Base-by-base conservation (phyloP, 768 basidiomycete species). In the Tylopilus felleus region DNA sequence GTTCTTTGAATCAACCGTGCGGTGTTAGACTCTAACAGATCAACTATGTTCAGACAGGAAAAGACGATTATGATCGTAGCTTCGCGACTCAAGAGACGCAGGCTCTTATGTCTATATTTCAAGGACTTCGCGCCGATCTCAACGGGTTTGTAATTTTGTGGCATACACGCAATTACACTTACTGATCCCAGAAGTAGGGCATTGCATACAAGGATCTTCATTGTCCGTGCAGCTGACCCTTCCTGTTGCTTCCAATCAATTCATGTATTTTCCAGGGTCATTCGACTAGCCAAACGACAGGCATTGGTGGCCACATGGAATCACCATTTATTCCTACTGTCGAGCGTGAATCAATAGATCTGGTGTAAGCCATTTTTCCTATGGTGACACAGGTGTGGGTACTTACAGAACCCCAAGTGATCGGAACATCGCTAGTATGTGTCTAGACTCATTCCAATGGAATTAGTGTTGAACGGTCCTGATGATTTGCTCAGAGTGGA, bases 401-500 rank as follows among this genome's bases (percentile, higher is more conserved):
- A 36, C 14, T 13, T 8, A 17, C 17, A 14, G 17, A 16, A 36
- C 35, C 16, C 16, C 14, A 36, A 36, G 35, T 36, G 35, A 36
- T 36, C 28, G 19, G 17, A 39, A 49, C n/a, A 14, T 40, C 9
- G 87, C 86, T 21, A 72, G 88, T 88, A 65, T 64, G 81, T 19
- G 22, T 84, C 28, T 19, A 28, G 35, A 17, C 16, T 3, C 3
- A 36, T 36, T 33, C 3, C 4, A 33, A 12, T 33, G 31, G 31
- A 10, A 4, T 12, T 13, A 33, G 31, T 33, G 25, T 33, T 13
- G 12, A 8, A 17, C 7, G 12, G 35, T 13, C 3, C 35, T 36
- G 35, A 36, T 36, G 16, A 36, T 17, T 17, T 17, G 16, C 35
- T 17, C 8, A 89, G 88, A 85, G 8, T 95, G 92, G 93, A 98